Base-by-base conservation (phyloP, 2,329 filamentous ascomycete species). In the Colletotrichum paranaense region DNA sequence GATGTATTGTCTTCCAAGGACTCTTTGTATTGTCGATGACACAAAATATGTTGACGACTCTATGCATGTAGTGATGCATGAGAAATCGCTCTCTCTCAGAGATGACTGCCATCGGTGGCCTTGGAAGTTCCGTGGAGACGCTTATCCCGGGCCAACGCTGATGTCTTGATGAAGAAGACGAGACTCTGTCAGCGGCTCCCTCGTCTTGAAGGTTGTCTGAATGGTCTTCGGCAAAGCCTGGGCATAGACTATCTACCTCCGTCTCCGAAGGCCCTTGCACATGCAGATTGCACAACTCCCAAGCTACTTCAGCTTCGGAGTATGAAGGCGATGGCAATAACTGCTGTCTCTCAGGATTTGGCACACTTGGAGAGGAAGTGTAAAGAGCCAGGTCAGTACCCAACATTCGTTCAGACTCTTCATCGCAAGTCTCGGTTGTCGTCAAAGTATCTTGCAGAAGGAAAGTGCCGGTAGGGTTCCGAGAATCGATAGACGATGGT, bases 1-100 rank as follows among this genome's bases (percentile, higher is more conserved):
- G 66, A 6, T 79, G 78, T 1, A 79, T 78, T 0, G 76, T 78
- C 57, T 78, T 78, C 78, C 78, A 79, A 0, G 78, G 78, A 7
- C 75, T 78, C 35, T 79, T 79, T 1, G 62, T 52, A 14, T 79
- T 78, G 8, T 78, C 78, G 19, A 79, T 76, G 56, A 79, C 78
- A n/a, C 77, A 78, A 14, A 78, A 79, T 4, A 79, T 63, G 7
- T 77, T 69, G 3, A 79, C 77, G 3, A 77, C 78, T 16, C 73
- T 74, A 7, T 79, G 74, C 5, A 71, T 64, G 32, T 79, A 79
- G 59, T 79, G 76, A 2, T 77, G 70, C 62, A 79, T 76, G 26
- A 79, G 74, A 56, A 77, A 79, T 1, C 72, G 73, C 6, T 79
- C 78, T 52, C 73, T 73, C 0, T 70, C 63, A 4, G 73, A 64